Base-by-base conservation (phyloP, 2,329 filamentous ascomycete species). In the Pseudopithomyces maydicus region DNA sequence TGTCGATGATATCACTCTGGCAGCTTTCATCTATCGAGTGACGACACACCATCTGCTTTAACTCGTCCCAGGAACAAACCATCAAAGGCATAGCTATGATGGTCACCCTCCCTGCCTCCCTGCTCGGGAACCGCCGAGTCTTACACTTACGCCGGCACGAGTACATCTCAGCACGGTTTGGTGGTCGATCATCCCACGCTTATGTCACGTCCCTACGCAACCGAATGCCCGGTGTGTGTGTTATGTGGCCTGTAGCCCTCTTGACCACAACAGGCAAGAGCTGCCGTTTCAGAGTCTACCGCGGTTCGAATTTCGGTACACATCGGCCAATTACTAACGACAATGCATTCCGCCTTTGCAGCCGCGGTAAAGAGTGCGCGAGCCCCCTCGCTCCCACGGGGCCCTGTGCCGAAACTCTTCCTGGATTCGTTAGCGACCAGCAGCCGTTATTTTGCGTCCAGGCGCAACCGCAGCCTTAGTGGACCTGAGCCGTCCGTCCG, bases 131-230 rank as follows among this genome's bases (percentile, higher is more conserved):
- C 22, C 1, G 17, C 38, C 38, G 23, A 19, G 20, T 22, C 23
- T 33, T 43, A 19, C 23, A 14, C 15, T 38, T 35, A 42, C 11
- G n/a, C 14, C 38, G n/a, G 20, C 11, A 11, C 12, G 15, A 11
- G 36, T 51, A 42, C n/a, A 51, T 42, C 20, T 42, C 48, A 42
- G 48, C 36, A 51, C 36, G 22, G 15, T 23, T 4, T 14, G 17
- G 22, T 12, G 48, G 26, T 35, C 20, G 38, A 35, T 51, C 36
- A 42, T 51, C 48, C 38, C 48, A 33, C 38, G 48, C 19, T 35
- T 50, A 42, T 42, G 38, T 51, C 36, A 51, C 26, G 14, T 20
- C 38, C 48, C 48, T 51, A 42, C 48, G 36, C 36, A 51, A 42
- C 48, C 48, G 38, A 51, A 51, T 39, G 19, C 33, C 38, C 46